Conservation (phyloP, 345 rosid species). For the Eucalyptus viminalis region DNA sequence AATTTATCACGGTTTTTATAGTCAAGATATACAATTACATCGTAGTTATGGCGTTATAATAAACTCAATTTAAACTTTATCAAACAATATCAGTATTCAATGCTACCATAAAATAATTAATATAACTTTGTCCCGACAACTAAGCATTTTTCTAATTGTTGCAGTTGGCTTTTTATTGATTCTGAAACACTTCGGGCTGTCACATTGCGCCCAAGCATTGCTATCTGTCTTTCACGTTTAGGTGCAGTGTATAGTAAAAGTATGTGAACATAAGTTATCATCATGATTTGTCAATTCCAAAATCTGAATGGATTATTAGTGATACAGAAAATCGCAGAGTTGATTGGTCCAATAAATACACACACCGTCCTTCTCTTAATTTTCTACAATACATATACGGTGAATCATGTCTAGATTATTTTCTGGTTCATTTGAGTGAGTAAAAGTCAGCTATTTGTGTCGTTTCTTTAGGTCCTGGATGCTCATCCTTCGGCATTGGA, state of each 20-base stretch:
- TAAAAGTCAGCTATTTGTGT: neutral
- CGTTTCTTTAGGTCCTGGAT: slow-evolving; percentile 17
- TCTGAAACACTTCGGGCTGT: neutral
- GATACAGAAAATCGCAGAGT: neutral
- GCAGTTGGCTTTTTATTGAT: neutral
- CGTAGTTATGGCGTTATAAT: neutral
- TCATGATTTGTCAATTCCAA: neutral
- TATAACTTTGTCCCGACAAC: neutral
- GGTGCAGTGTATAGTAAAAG: neutral
- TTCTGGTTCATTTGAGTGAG: neutral
- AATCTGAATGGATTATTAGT: neutral
- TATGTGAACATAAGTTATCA: neutral
- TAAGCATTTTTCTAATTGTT: neutral
- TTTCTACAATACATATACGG: neutral
- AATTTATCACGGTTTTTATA: neutral
- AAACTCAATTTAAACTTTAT: neutral
- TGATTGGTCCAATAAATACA: neutral
- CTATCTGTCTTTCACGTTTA: neutral
- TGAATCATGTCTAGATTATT: neutral
- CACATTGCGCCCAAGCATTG: neutral
- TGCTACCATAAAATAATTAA: neutral
- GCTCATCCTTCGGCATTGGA: slow-evolving; percentile 30
- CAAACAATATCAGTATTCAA: neutral
- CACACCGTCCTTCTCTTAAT: neutral
- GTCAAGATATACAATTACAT: neutral